Conservation (phyloP, 345 rosid genomes). For the Atalantia buxifolia region DNA sequence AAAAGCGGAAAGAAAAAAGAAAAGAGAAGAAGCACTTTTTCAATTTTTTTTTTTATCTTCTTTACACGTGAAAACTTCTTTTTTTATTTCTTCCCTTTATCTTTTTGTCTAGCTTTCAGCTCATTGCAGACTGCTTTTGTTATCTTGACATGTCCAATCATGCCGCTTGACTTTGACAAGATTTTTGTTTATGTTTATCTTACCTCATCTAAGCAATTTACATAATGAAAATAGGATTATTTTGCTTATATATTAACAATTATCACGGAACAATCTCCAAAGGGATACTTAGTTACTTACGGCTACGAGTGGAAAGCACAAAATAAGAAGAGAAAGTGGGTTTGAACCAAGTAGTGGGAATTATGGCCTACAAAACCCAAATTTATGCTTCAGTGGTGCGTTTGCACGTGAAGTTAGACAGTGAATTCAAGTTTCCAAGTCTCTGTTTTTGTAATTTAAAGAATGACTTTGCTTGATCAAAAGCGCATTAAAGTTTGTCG, state of each 20-base stretch:
- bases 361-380: background rate
- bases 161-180: background rate
- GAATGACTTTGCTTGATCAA: background rate
- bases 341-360: background rate
- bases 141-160: background rate
- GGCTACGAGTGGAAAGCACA: background rate
- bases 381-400: background rate
- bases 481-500: background rate
- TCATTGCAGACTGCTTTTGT: slow-evolving; percentile 6
- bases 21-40: background rate
- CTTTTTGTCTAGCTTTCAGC: slow-evolving; percentile 20
- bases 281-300: no score
- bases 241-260: no score
- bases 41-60: background rate
- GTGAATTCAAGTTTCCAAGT: background rate
- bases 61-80: slow-evolving; percentile 25
- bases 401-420: background rate
- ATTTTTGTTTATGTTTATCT: background rate
- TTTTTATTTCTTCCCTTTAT: slow-evolving; percentile 10
- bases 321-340: background rate
- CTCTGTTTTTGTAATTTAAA: background rate
- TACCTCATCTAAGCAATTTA: background rate
- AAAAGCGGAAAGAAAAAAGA: slow-evolving; percentile 10
- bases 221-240: no score
- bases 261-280: no score